Conservation (phyloP, 2,329 filamentous ascomycete species). For the Alternaria ventricosa region DNA sequence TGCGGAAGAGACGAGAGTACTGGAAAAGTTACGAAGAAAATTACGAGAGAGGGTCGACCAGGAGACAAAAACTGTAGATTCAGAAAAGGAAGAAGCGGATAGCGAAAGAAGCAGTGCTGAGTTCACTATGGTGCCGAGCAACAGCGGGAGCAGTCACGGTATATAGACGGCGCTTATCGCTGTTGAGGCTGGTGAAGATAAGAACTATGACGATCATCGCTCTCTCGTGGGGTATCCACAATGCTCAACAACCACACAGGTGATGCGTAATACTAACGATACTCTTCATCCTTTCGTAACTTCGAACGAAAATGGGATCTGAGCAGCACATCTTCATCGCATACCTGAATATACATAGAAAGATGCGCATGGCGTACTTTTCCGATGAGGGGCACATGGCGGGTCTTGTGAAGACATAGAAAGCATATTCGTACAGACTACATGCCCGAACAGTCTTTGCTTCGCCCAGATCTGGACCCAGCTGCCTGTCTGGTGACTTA, state of each 20-base stretch:
- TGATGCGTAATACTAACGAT: not conserved
- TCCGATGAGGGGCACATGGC: not conserved
- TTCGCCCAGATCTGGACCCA: not conserved
- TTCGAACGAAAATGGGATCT: not conserved
- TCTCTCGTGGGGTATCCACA: conserved; percentile 13
- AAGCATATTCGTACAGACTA: not conserved
- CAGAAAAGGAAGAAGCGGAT: conserved; percentile 12
- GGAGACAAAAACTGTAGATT: not conserved
- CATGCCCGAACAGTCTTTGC: not conserved
- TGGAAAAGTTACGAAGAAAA: conserved; percentile 45
- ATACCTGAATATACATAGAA: not conserved
- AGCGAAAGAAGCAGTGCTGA: conserved; percentile 31
- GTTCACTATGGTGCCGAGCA: conserved; percentile 27
- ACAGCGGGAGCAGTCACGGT: conserved; percentile 15
- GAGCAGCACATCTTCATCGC: not conserved
- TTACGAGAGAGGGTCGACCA: conserved; percentile 29
- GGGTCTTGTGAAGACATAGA: not conserved
- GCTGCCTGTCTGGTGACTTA: not conserved
- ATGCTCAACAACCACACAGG: not conserved
- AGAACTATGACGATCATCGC: conserved; percentile 7
- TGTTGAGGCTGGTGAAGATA: conserved; percentile 13
- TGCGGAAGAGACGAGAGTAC: conserved; percentile 42
- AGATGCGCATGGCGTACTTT: not conserved
- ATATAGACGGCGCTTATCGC: conserved; percentile 11
- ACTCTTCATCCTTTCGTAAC: not conserved